Evolutionary conservation across 768 basidiomycete species (phyloP), one percentile per base, ranked within the genome.

Genomic region (Boletus fagicola): DNA sequence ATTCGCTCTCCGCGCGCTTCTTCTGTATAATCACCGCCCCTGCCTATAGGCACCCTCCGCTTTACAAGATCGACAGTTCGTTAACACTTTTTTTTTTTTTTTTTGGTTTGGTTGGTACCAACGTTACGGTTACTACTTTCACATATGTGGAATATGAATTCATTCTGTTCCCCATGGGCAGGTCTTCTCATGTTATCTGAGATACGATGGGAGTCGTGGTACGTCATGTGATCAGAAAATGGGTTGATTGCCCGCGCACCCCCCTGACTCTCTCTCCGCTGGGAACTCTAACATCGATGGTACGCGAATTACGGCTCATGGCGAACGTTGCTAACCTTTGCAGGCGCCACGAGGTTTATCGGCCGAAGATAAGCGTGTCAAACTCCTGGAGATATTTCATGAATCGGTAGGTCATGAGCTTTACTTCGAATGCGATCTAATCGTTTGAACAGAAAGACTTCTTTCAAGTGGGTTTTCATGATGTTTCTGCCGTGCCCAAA

Each of bases 321-420:
- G n/a, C 16, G 38, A 31, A 38, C 11, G 15, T 22, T 45, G 16
- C 50, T 51, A 10, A 68, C 35, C n/a, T 44, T 40, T 40, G 24
- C 44, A 87, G 88, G 87, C 88, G 53, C 87, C 88, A 33, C 80
- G 90, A 74, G 94, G 94, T 65, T 78, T 98, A 36, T 94, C 92
- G 24, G 83, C 80, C 7, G 92, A 95, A 65, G 94, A 97, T 72
- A 97, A 98, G 74, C 87, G 90, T 66, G 79, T 86, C 57, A 93
- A 90, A 70, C 72, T 98, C 53, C 73, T 96, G 20, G 94, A 95
- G 74, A 92, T 98, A 62, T 96, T 98, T 66, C 93, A 94, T 65
- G 94, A 98, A 72, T 87, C 88, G 16, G 93, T 92, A 65, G 58
- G 52, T 57, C 47, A 15, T 22, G 15, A 49, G 35, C 18, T 31